Evolutionary conservation across 2,329 filamentous ascomycete species (phyloP).

Genomic region (Dendryphion nanum): DNA sequence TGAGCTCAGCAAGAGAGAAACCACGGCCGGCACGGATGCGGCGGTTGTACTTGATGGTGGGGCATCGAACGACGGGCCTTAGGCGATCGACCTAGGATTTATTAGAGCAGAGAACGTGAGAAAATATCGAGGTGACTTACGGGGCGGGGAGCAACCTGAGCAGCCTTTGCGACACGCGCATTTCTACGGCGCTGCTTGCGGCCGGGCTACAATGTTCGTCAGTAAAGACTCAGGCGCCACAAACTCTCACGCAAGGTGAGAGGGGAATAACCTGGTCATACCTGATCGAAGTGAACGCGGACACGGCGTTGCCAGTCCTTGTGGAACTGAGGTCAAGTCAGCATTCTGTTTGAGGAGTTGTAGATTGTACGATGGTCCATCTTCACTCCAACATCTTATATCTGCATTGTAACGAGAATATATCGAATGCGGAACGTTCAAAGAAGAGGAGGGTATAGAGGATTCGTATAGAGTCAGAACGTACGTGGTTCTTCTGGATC

Average conservation of each 20-base stretch:
- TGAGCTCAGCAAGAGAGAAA: conserved; percentile 69
- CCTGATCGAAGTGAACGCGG: conserved; percentile 99
- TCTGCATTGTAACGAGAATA: too few relatives aligned
- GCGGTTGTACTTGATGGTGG: conserved; percentile 98
- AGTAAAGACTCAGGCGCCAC: conserved; percentile 49
- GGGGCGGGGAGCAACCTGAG: conserved; percentile 89
- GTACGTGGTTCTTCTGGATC: conserved; percentile 89
- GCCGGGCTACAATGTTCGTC: conserved; percentile 67
- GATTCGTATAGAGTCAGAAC: too few relatives aligned
- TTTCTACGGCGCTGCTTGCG: conserved; percentile 91
- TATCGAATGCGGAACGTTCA: too few relatives aligned
- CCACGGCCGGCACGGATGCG: conserved; percentile 94
- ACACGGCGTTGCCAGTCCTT: conserved; percentile 76
- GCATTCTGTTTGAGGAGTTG: too few relatives aligned
- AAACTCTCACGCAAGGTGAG: conserved; percentile 49
- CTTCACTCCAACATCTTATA: too few relatives aligned
- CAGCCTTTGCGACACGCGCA: conserved; percentile 92
- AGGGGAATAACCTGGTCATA: conserved; percentile 62
- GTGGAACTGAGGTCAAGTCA: too few relatives aligned
- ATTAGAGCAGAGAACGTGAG: too few relatives aligned
- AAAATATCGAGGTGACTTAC: too few relatives aligned
- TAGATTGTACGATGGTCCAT: too few relatives aligned
- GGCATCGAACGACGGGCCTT: conserved; percentile 94
- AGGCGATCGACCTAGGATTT: too few relatives aligned
- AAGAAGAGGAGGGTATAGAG: too few relatives aligned